Percentiles rank a stretch among this genome's conserved stretches.
Conservation (phyloP, 2,329 filamentous ascomycete genomes). For the Zymoseptoria brevis region DNA sequence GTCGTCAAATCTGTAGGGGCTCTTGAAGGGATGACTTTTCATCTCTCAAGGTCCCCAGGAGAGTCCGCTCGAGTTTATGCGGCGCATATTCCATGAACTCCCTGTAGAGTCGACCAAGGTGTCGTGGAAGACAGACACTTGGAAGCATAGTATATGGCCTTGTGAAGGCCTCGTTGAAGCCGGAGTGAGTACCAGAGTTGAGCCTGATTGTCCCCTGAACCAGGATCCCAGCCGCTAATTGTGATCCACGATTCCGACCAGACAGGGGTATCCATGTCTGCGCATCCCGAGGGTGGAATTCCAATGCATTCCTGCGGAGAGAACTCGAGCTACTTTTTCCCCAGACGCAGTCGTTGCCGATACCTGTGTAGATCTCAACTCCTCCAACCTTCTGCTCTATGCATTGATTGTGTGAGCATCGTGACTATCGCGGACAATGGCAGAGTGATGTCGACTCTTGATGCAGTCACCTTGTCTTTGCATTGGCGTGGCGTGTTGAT, state of each 20-base stretch:
- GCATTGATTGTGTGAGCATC: too few relatives aligned
- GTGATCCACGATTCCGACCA: background rate
- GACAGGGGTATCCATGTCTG: background rate
- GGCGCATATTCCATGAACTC: background rate
- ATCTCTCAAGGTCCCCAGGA: background rate
- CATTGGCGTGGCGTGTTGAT: too few relatives aligned
- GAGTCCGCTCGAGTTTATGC: background rate
- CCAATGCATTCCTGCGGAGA: background rate
- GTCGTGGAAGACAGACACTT: background rate
- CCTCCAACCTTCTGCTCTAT: too few relatives aligned
- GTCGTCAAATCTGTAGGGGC: background rate
- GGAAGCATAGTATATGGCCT: background rate
- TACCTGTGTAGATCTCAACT: background rate
- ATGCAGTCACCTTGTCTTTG: too few relatives aligned
- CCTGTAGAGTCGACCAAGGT: background rate
- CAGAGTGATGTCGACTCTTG: background rate
- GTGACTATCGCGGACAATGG: background rate
- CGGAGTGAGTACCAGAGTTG: background rate
- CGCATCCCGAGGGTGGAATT: background rate
- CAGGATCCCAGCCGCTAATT: background rate
- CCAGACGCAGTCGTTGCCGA: background rate
- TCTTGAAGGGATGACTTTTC: background rate
- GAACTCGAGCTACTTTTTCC: background rate
- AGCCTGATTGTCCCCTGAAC: background rate
- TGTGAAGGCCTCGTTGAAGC: background rate